Base-by-base conservation (phyloP, 176 grass and related monocot species). In the Olyra latifolia region DNA sequence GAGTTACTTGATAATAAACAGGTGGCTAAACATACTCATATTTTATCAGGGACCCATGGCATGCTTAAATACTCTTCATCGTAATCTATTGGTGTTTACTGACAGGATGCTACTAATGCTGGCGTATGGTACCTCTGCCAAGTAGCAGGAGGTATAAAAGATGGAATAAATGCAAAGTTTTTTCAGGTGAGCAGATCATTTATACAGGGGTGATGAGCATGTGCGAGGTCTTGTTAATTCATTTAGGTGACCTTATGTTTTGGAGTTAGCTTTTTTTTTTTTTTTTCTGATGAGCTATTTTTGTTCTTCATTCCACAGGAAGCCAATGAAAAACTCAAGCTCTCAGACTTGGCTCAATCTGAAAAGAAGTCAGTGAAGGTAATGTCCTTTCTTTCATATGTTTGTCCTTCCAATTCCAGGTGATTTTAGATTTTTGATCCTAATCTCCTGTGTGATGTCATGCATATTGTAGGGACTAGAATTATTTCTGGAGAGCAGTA, bases 81-180 rank as follows among this genome's bases (percentile, higher is more conserved):
- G 17, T 88, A 58, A 89, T 56, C 59, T 62, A 71, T 52, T 81
- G 8, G 8, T 80, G 42, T 58, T 82, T 82, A 47, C 50, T 38
- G 32, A 56, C 85, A 98, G 95, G 95, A 98, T 39, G 73, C 88
- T n/a, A 77, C 95, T 83, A 92, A 94, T 87, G 90, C 88, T 45
- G 95, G 95, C 69, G 92, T 98, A 82, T 91, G 77, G 66, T 98
- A 98, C 69, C 92, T 98, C 17, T 98, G 95, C 90, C 88, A 89
- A 91, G 78, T 98, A 83, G 95, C 88, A 75, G 95, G 90, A 28
- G 92, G 92, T 69, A 83, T 91, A 67, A 98, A 94, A 80, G 90
- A 95, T 80, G 95, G 92, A 84, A 74, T 95, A 79, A 90, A 81
- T 80, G 10, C 85, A 8, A 98, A 93, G 78, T 94, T 94, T 83